phyloP scores from a whole-genome alignment of 495 filamentous ascomycete species.

The Aspergillus carlsbadensis region DNA sequence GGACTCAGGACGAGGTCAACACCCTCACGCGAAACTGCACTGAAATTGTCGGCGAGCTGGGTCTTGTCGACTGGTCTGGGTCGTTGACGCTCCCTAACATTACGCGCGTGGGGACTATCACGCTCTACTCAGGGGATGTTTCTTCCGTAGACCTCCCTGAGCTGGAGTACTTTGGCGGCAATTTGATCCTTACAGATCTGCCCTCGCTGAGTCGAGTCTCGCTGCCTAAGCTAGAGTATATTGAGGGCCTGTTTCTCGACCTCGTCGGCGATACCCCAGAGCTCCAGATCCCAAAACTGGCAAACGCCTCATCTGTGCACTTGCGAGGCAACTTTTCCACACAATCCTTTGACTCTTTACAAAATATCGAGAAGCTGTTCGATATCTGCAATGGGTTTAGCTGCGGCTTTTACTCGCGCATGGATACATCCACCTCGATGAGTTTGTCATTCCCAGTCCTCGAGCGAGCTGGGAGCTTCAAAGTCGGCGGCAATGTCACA shows the following conservation, averaged over 20 bases:
- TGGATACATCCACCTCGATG: background rate
- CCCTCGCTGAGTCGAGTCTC: background rate
- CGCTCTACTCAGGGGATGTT: background rate
- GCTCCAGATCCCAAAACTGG: background rate
- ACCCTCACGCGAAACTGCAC: background rate
- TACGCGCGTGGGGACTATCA: background rate
- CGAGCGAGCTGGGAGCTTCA: background rate
- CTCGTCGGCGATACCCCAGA: background rate
- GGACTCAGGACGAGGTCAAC: background rate
- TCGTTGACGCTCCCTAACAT: background rate
- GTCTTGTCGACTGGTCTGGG: background rate
- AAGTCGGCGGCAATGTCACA: background rate
- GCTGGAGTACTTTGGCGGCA: background rate
- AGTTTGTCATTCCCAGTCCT: background rate
- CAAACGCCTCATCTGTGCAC: background rate
- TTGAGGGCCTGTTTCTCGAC: background rate
- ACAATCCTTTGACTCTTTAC: background rate
- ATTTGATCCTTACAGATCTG: background rate
- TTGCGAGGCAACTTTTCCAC: background rate
- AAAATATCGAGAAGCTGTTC: background rate
- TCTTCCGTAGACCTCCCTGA: background rate
- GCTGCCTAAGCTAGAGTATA: background rate
- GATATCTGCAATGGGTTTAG: background rate
- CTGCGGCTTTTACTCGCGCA: background rate
- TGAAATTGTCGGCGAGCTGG: background rate